A percentile compares a stretch with the other conserved stretches of the same genome.
Conservation (phyloP, 2,329 filamentous ascomycete genomes). For the Massarina eburnea region DNA sequence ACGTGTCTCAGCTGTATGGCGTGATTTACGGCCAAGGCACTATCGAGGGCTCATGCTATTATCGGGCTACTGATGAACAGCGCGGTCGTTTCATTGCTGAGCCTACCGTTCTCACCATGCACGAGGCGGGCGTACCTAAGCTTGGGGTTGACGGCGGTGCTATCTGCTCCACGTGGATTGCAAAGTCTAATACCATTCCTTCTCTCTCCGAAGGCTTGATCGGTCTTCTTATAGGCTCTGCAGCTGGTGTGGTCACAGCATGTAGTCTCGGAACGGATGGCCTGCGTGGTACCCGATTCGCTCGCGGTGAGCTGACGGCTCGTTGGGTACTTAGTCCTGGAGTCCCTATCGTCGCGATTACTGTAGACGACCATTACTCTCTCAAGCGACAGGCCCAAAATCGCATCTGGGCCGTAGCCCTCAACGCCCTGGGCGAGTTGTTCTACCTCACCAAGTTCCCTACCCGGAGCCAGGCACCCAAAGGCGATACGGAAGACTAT, state of each 20-base stretch:
- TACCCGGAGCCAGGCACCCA: slow-evolving; percentile 53
- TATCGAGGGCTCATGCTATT: slow-evolving; percentile 79
- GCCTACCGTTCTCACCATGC: slow-evolving; percentile 62
- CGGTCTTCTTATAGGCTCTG: slow-evolving; percentile 81
- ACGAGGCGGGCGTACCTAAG: slow-evolving; percentile 73
- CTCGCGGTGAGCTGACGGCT: slow-evolving; percentile 76
- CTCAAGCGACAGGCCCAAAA: slow-evolving; percentile 67
- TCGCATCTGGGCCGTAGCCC: slow-evolving; percentile 85
- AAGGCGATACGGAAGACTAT: slow-evolving; percentile 52
- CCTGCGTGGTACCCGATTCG: slow-evolving; percentile 63
- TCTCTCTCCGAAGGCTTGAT: slow-evolving; percentile 73
- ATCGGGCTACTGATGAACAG: slow-evolving; percentile 71
- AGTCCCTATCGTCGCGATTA: slow-evolving; percentile 83
- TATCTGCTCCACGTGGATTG: slow-evolving; percentile 83
- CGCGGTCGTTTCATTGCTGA: slow-evolving; percentile 73
- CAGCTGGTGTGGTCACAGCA: slow-evolving; percentile 77
- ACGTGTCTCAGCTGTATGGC: slow-evolving; percentile 83
- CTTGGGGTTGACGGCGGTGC: slow-evolving; percentile 70
- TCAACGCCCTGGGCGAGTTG: slow-evolving; percentile 91
- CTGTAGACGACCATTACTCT: slow-evolving; percentile 81
- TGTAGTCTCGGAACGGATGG: slow-evolving; percentile 71
- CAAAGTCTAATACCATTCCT: slow-evolving; percentile 74
- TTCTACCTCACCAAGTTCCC: slow-evolving; percentile 80
- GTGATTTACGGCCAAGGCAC: slow-evolving; percentile 84
- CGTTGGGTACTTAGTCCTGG: slow-evolving; percentile 91